Evolutionary conservation across 2,329 filamentous ascomycete species (phyloP).

Genomic region (Aureobasidium sp.): DNA sequence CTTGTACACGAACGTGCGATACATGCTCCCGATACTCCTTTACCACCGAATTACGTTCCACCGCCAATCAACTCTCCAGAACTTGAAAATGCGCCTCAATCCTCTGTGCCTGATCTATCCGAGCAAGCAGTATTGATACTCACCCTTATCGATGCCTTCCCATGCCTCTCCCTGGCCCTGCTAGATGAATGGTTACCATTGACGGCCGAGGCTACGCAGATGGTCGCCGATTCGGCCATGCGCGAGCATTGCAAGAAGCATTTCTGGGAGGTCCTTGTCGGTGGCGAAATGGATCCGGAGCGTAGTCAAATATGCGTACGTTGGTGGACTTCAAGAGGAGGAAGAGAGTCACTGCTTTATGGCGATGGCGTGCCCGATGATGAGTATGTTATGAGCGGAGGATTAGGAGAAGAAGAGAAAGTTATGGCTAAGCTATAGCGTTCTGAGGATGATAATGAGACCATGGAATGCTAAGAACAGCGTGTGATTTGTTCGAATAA

Average conservation of each 20-base stretch:
- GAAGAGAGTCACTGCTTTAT: slow-evolving; percentile 49
- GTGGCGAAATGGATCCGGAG: slow-evolving; percentile 83
- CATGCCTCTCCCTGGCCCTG: slow-evolving; percentile 60
- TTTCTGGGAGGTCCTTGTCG: slow-evolving; percentile 72
- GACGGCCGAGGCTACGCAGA: slow-evolving; percentile 59
- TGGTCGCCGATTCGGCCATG: slow-evolving; percentile 55
- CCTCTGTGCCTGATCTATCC: slow-evolving; percentile 44
- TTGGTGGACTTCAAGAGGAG: slow-evolving; percentile 73
- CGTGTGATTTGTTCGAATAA: neutral
- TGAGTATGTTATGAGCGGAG: slow-evolving; percentile 48
- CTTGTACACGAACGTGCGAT: slow-evolving; percentile 62
- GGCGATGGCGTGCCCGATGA: slow-evolving; percentile 31
- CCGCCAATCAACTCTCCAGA: neutral
- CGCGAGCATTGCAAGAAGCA: slow-evolving; percentile 59
- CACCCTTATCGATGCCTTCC: slow-evolving; percentile 71
- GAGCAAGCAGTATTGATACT: slow-evolving; percentile 73
- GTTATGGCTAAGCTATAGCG: slow-evolving; percentile 6
- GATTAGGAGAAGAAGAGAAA: slow-evolving; percentile 30
- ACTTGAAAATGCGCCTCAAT: slow-evolving; percentile 18
- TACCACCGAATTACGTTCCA: slow-evolving; percentile 25
- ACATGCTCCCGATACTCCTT: slow-evolving; percentile 42
- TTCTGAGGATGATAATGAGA: neutral
- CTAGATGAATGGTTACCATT: slow-evolving; percentile 76
- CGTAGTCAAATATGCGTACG: slow-evolving; percentile 68
- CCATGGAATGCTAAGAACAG: neutral